Conservation (phyloP, 1,284 basidiomycete species). For the Tilletia caries region DNA sequence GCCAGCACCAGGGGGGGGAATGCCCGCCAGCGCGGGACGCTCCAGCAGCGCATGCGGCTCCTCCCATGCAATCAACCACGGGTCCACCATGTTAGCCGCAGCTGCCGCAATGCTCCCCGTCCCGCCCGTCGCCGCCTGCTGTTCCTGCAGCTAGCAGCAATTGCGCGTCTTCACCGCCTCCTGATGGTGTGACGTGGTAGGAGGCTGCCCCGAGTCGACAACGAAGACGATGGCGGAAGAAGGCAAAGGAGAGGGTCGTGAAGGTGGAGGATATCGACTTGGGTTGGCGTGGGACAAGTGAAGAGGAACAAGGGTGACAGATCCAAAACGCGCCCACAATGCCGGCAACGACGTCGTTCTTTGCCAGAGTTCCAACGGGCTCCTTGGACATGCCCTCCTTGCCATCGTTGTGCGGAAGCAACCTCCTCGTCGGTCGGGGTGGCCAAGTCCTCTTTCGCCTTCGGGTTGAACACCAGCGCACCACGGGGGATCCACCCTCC, state of each 20-base stretch:
- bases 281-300: too few relatives aligned
- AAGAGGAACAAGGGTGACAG: too few relatives aligned
- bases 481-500: constrained; percentile 54
- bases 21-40: constrained; percentile 69
- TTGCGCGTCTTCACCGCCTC: not conserved
- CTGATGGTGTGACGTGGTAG: not conserved
- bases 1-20: constrained; percentile 89
- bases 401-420: constrained; percentile 23
- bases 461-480: constrained; percentile 52
- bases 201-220: constrained; percentile 21
- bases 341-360: too few relatives aligned
- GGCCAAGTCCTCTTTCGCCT: constrained; percentile 36
- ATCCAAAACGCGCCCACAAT: too few relatives aligned
- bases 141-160: constrained; percentile 2
- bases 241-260: too few relatives aligned
- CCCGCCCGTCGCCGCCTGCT: not conserved
- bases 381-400: constrained; percentile 27
- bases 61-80: constrained; percentile 67
- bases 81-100: not conserved
- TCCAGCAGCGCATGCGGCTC: constrained; percentile 82
- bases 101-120: not conserved
- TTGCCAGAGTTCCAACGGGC: constrained; percentile 28
- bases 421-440: constrained; percentile 34
- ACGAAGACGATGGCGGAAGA: constrained; percentile 89
- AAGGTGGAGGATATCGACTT: too few relatives aligned